Evolutionary conservation across 495 filamentous ascomycete genomes (phyloP).

Genomic region (Talaromyces wortmannii): DNA sequence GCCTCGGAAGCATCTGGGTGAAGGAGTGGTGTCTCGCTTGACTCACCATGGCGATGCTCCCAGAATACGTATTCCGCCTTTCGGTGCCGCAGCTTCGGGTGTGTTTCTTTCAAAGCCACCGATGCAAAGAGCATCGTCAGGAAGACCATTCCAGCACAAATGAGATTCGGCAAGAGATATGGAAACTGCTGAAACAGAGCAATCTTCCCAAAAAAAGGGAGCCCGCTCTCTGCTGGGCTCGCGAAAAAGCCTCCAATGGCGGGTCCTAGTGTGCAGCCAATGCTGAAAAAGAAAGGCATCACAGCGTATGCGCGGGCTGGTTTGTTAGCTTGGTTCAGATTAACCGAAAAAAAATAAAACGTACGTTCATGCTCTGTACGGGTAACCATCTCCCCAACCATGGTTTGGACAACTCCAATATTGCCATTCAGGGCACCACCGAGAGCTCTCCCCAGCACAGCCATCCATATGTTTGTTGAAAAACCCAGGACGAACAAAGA

Average conservation of each 20-base stretch:
- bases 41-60: neutral
- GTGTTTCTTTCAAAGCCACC: conserved; percentile 69
- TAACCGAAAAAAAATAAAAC: conserved; percentile 18
- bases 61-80: conserved; percentile 21
- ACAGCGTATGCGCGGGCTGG: conserved; percentile 71
- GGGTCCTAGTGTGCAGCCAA: conserved; percentile 78
- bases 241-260: conserved; percentile 73
- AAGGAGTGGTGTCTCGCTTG: conserved; percentile 6
- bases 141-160: conserved; percentile 64
- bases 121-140: conserved; percentile 66
- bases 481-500: conserved; percentile 77
- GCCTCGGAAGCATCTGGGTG: conserved; percentile 59
- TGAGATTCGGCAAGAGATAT: conserved; percentile 75
- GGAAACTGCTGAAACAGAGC: conserved; percentile 66
- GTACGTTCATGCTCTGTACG: conserved; percentile 77
- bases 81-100: conserved; percentile 67
- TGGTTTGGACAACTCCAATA: conserved; percentile 81
- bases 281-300: conserved; percentile 82
- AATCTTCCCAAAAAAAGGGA: conserved; percentile 50
- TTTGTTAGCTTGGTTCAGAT: neutral
- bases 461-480: conserved; percentile 70
- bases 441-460: conserved; percentile 61
- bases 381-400: conserved; percentile 75
- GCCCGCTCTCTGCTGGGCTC: conserved; percentile 61
- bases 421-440: conserved; percentile 81